Conservation (phyloP, 805 yeast genomes). For the Lachancea fermentati region DNA sequence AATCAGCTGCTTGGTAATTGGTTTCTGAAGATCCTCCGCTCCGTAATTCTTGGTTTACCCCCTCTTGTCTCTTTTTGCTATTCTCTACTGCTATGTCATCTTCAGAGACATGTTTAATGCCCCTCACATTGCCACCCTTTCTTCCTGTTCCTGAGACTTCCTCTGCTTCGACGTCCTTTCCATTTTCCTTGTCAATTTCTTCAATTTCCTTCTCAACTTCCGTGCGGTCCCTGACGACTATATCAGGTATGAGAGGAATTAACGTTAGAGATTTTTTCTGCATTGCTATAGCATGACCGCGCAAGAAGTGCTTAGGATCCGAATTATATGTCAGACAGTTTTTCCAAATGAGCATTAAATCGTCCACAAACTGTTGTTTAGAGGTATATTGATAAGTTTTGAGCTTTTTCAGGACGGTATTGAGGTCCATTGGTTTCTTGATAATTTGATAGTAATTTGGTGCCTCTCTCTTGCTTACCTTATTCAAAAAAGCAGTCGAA, state of each 20-base stretch:
- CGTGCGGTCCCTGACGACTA: constrained; percentile 63
- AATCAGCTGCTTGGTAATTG: not conserved
- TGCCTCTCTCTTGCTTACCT: constrained; percentile 96
- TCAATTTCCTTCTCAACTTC: constrained; percentile 68
- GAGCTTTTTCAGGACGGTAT: constrained; percentile 87
- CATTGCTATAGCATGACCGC: constrained; percentile 95
- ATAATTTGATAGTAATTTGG: constrained; percentile 91
- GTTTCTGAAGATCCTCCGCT: constrained; percentile 7
- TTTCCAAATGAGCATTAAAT: constrained; percentile 89
- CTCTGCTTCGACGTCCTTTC: constrained; percentile 26
- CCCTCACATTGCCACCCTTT: constrained; percentile 32
- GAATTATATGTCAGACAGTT: constrained; percentile 91
- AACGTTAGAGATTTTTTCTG: constrained; percentile 76
- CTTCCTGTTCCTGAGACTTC: constrained; percentile 34
- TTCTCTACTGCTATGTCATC: constrained; percentile 18
- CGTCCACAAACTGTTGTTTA: constrained; percentile 90
- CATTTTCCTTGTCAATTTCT: constrained; percentile 36
- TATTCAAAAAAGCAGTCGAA: constrained; percentile 90
- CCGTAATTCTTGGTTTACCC: constrained; percentile 1
- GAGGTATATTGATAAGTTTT: constrained; percentile 76
- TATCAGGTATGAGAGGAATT: constrained; percentile 85
- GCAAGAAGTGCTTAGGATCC: constrained; percentile 85
- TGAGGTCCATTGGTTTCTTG: constrained; percentile 93
- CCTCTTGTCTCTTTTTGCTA: constrained; percentile 36
- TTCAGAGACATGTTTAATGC: constrained; percentile 28